phyloP scores from a whole-genome alignment of 2,329 filamentous ascomycete species.

The Neopestalotiopsis sp. region DNA sequence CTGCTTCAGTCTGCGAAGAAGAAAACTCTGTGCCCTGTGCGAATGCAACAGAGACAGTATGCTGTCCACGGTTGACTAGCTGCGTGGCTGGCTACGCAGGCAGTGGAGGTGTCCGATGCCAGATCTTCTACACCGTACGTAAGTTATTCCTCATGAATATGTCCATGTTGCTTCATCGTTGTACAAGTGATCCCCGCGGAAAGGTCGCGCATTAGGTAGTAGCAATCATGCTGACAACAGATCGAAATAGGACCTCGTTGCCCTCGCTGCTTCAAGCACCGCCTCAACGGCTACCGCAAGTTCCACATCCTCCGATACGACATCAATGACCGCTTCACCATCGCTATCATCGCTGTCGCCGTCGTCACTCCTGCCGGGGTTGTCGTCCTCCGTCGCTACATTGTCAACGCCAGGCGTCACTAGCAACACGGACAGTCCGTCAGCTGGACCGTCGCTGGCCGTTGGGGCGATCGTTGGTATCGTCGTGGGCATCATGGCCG shows the following conservation, averaged over 20 bases:
- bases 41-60: neutral
- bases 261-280: neutral
- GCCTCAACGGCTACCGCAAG: neutral
- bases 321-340: neutral
- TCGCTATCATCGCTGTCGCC: neutral
- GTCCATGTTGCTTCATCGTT: neutral
- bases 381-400: too few species aligned
- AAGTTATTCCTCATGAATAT: neutral
- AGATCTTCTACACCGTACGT: conserved; percentile 7
- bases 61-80: conserved; percentile 15
- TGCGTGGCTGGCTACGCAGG: conserved; percentile 5
- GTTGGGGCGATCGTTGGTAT: neutral
- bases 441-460: neutral
- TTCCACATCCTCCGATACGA: neutral
- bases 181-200: too few species aligned
- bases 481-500: neutral
- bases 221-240: neutral
- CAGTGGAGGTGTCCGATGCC: neutral
- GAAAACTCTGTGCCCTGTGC: conserved; percentile 8
- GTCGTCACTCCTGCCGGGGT: neutral
- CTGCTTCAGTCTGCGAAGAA: conserved; percentile 1
- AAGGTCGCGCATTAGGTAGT: too few species aligned
- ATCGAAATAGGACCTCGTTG: neutral
- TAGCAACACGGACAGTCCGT: neutral
- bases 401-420: too few species aligned